Conservation (phyloP, 495 filamentous ascomycete genomes). For the Daldinia caldariorum region DNA sequence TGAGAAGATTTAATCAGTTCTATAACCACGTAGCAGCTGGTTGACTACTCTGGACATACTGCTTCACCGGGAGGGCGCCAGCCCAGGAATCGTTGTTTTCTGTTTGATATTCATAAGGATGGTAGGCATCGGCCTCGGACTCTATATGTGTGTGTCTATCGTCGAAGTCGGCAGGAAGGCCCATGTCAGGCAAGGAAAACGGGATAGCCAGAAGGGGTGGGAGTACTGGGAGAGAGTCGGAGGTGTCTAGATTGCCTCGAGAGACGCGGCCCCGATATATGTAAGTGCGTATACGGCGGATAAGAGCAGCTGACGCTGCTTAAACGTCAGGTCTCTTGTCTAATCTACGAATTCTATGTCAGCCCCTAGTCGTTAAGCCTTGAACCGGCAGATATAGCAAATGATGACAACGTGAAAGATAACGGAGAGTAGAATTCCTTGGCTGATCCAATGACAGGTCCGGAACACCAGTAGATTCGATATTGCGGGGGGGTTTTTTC, state of each 20-base stretch:
- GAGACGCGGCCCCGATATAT: slow-evolving; percentile 22
- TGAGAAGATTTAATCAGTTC: slow-evolving; percentile 42
- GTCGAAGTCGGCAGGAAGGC: slow-evolving; percentile 65
- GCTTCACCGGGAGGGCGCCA: slow-evolving; percentile 91
- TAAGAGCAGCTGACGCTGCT: slow-evolving; percentile 44
- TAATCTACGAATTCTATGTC: slow-evolving; percentile 29
- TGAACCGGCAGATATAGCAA: slow-evolving; percentile 32
- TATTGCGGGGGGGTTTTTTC: slow-evolving; percentile 9
- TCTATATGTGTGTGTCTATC: slow-evolving; percentile 64
- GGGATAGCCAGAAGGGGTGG: slow-evolving; percentile 40
- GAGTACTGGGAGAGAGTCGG: slow-evolving; percentile 23
- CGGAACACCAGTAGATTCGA: slow-evolving; percentile 19
- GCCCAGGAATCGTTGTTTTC: slow-evolving; percentile 95
- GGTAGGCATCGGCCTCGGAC: slow-evolving; percentile 61
- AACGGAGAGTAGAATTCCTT: slow-evolving; percentile 23
- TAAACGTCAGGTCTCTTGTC: slow-evolving; percentile 39
- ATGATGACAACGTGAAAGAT: slow-evolving; percentile 34
- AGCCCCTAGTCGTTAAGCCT: slow-evolving; percentile 25
- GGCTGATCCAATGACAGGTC: slow-evolving; percentile 37
- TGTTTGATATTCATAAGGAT: slow-evolving; percentile 83
- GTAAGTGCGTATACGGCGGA: slow-evolving; percentile 30
- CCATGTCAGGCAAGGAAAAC: slow-evolving; percentile 66
- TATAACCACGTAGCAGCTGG: neutral
- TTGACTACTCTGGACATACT: slow-evolving; percentile 59
- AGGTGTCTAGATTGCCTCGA: slow-evolving; percentile 32